Evolutionary conservation across 306 rosid species (phyloP).

Genomic region (Glycine tomentella): DNA sequence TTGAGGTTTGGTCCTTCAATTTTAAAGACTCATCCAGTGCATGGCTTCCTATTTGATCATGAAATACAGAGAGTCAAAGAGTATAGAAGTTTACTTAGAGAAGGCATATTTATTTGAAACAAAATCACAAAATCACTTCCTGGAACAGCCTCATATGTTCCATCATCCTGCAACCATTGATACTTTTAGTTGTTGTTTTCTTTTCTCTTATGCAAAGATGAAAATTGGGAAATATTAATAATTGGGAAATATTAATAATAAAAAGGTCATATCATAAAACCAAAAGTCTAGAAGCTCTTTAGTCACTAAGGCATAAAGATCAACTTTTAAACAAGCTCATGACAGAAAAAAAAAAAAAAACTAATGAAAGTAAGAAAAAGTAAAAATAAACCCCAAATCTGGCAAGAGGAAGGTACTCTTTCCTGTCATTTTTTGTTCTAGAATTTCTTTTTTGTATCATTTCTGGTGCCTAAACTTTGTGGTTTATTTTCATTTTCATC

Average conservation of each 20-base stretch:
- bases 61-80: too few species aligned
- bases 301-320: too few species aligned
- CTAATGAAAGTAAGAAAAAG: not conserved
- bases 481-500: not conserved
- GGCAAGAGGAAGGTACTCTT: not conserved
- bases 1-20: too few species aligned
- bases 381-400: not conserved
- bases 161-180: constrained; percentile 69
- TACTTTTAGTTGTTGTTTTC: not conserved
- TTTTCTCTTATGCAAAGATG: not conserved
- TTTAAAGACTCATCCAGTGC: too few species aligned
- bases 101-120: too few species aligned
- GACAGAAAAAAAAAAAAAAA: too few species aligned
- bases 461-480: not conserved
- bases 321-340: too few species aligned
- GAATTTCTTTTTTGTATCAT: not conserved
- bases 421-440: not conserved
- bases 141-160: constrained; percentile 73
- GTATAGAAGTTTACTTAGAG: too few species aligned
- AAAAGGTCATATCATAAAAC: not conserved
- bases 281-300: too few species aligned
- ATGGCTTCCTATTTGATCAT: too few species aligned
- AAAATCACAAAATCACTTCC: constrained; percentile 90
- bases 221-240: too few species aligned
- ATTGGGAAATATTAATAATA: not conserved